These are phyloP conservation scores for Dovyalis caffra DNA, from an alignment of 345 rosid species.

Conservation along the genomic window DNA sequence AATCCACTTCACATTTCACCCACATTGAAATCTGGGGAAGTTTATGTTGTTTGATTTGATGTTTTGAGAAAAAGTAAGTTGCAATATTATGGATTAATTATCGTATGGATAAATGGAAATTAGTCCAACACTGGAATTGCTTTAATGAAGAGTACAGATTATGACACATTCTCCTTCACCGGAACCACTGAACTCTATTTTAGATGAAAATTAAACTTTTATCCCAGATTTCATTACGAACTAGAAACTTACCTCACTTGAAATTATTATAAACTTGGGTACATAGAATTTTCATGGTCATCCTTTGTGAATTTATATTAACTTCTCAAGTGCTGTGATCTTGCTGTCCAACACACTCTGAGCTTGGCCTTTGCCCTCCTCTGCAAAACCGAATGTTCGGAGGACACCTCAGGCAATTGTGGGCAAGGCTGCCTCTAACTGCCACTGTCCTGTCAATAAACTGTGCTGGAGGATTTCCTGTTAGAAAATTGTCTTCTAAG, in stretches of 20 bases:
- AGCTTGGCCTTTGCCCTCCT: slow-evolving; percentile 45
- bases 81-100: neutral
- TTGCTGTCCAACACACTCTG: slow-evolving; percentile 29
- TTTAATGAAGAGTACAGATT: neutral
- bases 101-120: neutral
- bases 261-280: neutral
- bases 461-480: slow-evolving; percentile 46
- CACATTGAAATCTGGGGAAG: slow-evolving; percentile 7
- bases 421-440: slow-evolving; percentile 50
- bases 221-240: neutral
- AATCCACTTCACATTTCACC: neutral
- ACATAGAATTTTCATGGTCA: neutral
- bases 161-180: neutral
- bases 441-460: slow-evolving; percentile 12
- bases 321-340: neutral
- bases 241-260: neutral
- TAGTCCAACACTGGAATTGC: neutral
- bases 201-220: neutral
- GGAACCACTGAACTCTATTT: neutral
- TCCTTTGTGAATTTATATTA: neutral
- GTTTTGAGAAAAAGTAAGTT: neutral
- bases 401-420: slow-evolving; percentile 47
- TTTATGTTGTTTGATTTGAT: neutral
- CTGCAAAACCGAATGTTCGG: slow-evolving; percentile 35
- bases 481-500: slow-evolving; percentile 36